Conservation (phyloP, 495 filamentous ascomycete genomes). For the Neurospora discreta region DNA sequence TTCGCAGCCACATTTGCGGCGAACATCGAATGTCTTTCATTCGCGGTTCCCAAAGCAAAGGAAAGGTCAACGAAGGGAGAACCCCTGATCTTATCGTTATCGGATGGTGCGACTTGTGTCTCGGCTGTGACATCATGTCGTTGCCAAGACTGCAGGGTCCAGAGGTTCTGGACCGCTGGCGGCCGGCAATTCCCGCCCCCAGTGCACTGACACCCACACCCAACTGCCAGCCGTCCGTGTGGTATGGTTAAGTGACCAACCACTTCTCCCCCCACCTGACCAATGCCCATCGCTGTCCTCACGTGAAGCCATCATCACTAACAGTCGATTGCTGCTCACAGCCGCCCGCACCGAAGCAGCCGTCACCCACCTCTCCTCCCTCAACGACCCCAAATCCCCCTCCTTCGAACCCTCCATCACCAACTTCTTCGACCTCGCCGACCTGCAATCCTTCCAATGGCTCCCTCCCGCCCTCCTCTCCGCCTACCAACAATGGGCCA, state of each 20-base stretch:
- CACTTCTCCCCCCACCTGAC: not conserved
- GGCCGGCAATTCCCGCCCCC: not conserved
- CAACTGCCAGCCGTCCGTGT: not conserved
- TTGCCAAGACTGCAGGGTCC: not conserved
- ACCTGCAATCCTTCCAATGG: slow-evolving; percentile 1
- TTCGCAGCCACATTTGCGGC: not conserved
- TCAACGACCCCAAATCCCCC: slow-evolving; percentile 39
- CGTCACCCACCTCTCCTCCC: not conserved
- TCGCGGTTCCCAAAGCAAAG: not conserved
- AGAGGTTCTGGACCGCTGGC: not conserved
- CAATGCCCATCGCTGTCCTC: too few relatives aligned
- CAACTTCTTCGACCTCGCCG: slow-evolving; percentile 23
- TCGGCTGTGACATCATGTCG: not conserved
- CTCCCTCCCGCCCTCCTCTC: not conserved
- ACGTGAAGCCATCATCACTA: too few relatives aligned
- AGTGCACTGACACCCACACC: not conserved
- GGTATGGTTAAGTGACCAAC: not conserved
- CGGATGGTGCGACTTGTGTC: not conserved
- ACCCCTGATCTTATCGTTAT: not conserved
- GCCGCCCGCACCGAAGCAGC: not conserved
- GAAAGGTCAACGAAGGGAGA: not conserved
- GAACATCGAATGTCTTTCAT: not conserved
- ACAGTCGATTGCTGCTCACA: not conserved
- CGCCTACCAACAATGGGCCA: slow-evolving; percentile 18
- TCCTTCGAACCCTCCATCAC: slow-evolving; percentile 30